Base-by-base conservation (phyloP, 2,329 filamentous ascomycete genomes). In the Pyrenochaeta sp. region DNA sequence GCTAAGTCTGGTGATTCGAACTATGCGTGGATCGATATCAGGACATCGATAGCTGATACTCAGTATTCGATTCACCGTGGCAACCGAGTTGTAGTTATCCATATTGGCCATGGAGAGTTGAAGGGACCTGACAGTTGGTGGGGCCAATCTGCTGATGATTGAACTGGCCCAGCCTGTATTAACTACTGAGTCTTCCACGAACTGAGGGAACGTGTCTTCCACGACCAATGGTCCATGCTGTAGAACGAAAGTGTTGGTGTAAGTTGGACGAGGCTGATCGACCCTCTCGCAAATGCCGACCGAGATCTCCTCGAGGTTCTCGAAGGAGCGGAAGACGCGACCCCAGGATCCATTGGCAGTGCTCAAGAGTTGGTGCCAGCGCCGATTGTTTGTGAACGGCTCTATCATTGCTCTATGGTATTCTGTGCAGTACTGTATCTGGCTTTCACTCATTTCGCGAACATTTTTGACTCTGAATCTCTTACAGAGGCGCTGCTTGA, bases 131-230 rank as follows among this genome's bases (percentile, higher is more conserved):
- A 53, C 48, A 19, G 26, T 21, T 3, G 15, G 2, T 11, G 46
- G 43, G 15, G 41, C 41, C 6, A 26, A 20, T 24, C 21, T 20
- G 3, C 47, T 9, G n/a, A 53, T 17, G 15, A 49, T 15, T 3
- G 39, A 22, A 20, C 43, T 48, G n/a, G 51, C 54, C 54, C 54
- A 58, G 0, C 41, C 48, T 29, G 44, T 35, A 22, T 58, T 58
- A 5, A 51, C 41, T 3, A 30, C 48, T 2, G 35, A 4, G 22
- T 53, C 52, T 21, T 55, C 51, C 3, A 48, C 27, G 20, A 30
- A 58, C 3, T 7, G 7, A 6, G 44, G 41, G 6, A 51, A 7
- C 2, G 19, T 26, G 7, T 50, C 39, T 7, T 35, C n/a, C 6
- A 29, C 14, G 10, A 51, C 41, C 3, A 20, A 19, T 18, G 20